Evolutionary conservation across 1,284 basidiomycete genomes (phyloP).

Genomic region (Melanopsichium pennsylvanicum): DNA sequence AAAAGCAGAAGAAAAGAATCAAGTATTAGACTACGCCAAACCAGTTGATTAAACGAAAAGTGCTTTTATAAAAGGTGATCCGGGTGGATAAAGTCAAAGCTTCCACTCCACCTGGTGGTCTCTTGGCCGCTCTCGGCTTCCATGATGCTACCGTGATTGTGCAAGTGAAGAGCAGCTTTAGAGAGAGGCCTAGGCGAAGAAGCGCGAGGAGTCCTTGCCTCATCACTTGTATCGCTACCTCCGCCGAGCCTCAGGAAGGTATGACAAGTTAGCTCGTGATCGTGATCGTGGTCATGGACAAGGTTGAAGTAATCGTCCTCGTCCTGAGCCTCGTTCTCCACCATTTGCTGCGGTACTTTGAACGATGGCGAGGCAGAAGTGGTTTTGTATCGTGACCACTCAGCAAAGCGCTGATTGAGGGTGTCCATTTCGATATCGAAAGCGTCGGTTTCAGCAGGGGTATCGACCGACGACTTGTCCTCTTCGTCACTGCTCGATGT

Average conservation of each 20-base stretch:
- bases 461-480: slow-evolving; percentile 1
- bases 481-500: background rate
- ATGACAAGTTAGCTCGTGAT: background rate
- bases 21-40: too few relatives aligned
- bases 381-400: slow-evolving; percentile 23
- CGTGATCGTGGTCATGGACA: slow-evolving; percentile 24
- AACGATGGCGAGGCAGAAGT: background rate
- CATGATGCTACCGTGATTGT: slow-evolving; percentile 2
- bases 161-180: slow-evolving; percentile 11
- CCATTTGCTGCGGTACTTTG: too few relatives aligned
- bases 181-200: slow-evolving; percentile 25
- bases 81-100: slow-evolving; percentile 42
- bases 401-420: slow-evolving; percentile 36
- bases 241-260: slow-evolving; percentile 1
- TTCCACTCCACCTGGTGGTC: slow-evolving; percentile 7
- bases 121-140: background rate
- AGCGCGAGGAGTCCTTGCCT: slow-evolving; percentile 40
- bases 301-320: slow-evolving; percentile 43
- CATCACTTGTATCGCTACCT: slow-evolving; percentile 39
- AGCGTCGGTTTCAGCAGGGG: slow-evolving; percentile 6
- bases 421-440: slow-evolving; percentile 44
- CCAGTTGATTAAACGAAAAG: too few relatives aligned
- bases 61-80: too few relatives aligned
- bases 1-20: too few relatives aligned
- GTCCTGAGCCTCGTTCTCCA: too few relatives aligned